phyloP scores from a whole-genome alignment of 257 asterid genomes.

The Handroanthus guayacan region DNA sequence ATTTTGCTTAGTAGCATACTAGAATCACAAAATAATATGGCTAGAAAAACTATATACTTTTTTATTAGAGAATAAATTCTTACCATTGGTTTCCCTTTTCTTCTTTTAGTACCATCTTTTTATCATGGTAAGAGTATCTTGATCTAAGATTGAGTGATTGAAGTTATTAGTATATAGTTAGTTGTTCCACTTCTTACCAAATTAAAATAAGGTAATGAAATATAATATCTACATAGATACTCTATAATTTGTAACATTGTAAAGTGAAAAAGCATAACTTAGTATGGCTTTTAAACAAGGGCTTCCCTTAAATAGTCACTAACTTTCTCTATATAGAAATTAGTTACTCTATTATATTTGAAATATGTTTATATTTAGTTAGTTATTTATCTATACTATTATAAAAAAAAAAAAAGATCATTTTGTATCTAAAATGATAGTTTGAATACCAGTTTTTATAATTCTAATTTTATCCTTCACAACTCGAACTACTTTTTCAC shows the following conservation, averaged over 20 bases:
- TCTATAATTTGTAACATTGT: neutral
- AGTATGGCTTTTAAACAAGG: neutral
- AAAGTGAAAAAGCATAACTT: neutral
- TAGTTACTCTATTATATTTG: neutral
- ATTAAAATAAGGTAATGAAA: neutral
- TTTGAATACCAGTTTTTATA: too few relatives aligned
- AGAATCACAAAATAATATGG: neutral
- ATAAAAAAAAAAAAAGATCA: too few relatives aligned
- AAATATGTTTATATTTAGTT: too few relatives aligned
- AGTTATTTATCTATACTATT: too few relatives aligned
- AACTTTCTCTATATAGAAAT: neutral
- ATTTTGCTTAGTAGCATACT: neutral
- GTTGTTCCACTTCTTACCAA: neutral
- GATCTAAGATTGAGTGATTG: neutral
- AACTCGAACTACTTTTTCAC: too few relatives aligned
- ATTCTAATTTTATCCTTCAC: too few relatives aligned
- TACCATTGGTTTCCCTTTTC: neutral
- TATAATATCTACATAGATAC: neutral
- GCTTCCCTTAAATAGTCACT: neutral
- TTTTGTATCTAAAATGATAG: too few relatives aligned
- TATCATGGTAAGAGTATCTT: neutral
- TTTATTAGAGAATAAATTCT: neutral
- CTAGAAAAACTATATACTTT: neutral
- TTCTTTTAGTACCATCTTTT: neutral
- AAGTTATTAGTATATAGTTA: neutral